A percentile compares a stretch with the other conserved stretches of the same genome.
Conservation (phyloP, 495 filamentous ascomycete species). For the Cercophora sp. region DNA sequence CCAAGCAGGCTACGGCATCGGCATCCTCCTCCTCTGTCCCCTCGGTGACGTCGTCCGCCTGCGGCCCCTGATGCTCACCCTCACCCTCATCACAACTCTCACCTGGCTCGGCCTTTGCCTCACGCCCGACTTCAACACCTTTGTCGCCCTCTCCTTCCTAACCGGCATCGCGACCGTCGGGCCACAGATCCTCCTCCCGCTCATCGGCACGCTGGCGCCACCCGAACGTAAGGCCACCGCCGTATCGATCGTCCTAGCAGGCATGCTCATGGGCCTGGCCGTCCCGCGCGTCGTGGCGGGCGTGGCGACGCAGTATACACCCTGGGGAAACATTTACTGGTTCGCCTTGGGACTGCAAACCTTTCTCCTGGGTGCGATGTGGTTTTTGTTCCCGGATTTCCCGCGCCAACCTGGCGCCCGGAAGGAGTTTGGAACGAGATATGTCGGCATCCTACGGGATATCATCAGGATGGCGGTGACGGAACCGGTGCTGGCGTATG, state of each 20-base stretch:
- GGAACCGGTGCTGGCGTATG: slow-evolving; percentile 63
- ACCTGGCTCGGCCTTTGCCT: slow-evolving; percentile 63
- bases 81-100: slow-evolving; percentile 61
- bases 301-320: slow-evolving; percentile 62
- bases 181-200: slow-evolving; percentile 73
- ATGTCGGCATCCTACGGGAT: slow-evolving; percentile 60
- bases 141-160: slow-evolving; percentile 63
- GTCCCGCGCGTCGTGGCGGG: slow-evolving; percentile 70
- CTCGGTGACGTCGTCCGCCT: slow-evolving; percentile 67
- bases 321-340: slow-evolving; percentile 75
- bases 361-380: slow-evolving; percentile 60
- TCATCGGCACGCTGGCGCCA: slow-evolving; percentile 72
- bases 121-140: slow-evolving; percentile 57
- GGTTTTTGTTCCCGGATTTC: slow-evolving; percentile 72
- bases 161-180: slow-evolving; percentile 68
- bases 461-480: slow-evolving; percentile 55
- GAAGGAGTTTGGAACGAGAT: slow-evolving; percentile 47
- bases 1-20: slow-evolving; percentile 74
- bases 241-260: slow-evolving; percentile 65
- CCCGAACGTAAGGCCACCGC: slow-evolving; percentile 60
- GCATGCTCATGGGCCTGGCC: slow-evolving; percentile 55
- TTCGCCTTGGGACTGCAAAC: slow-evolving; percentile 68
- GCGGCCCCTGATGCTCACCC: slow-evolving; percentile 60
- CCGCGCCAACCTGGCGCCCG: slow-evolving; percentile 56
- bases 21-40: slow-evolving; percentile 70